Evolutionary conservation across 768 basidiomycete genomes (phyloP), one percentile per base, ranked within the genome.

Genomic region (Dacryopinax primogenitus): DNA sequence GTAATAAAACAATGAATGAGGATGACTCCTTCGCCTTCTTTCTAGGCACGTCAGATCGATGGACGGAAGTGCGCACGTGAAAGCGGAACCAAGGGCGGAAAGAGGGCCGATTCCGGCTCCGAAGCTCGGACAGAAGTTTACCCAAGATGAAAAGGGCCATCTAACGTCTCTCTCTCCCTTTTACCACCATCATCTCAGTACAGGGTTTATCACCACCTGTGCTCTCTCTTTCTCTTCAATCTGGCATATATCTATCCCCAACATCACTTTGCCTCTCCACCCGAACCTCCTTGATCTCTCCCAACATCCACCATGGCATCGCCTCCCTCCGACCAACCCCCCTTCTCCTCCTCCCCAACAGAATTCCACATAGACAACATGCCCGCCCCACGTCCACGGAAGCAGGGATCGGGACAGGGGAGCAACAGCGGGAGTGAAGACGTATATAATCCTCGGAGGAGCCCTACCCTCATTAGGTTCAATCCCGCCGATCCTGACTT

Each of bases 401-500:
- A 30, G 3, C 51, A 58, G 18, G 51, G 51, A 3, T 58, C 51
- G 26, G 51, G 51, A 3, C 23, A 58, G 26, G 45, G 11, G 11
- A 44, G 23, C 51, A 28, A 6, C 51, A 30, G 51, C 30, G 51
- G 51, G 51, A 30, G 21, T 13, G 51, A 21, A 6, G 51, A 58
- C 51, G 13, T 30, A 3, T 58, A 58, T 30, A 30, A 23, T 30
- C 3, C 51, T 21, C 26, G 51, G 51, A 11, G 51, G 51, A 15
- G 13, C 4, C 51, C 51, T 3, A 58, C 51, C 3, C 51, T 58
- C 51, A 30, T 58, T 32, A 65, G 21, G 51, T 58, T 58, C 51
- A 58, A 89, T 72, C 82, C 80, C 11, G 80, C 85, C 77, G 86
- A 90, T 71, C 84, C 87, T 0, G 83, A 88, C 63, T 84, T 83